Conservation (phyloP, 2,329 filamentous ascomycete genomes). For the Fusarium cicatricum region DNA sequence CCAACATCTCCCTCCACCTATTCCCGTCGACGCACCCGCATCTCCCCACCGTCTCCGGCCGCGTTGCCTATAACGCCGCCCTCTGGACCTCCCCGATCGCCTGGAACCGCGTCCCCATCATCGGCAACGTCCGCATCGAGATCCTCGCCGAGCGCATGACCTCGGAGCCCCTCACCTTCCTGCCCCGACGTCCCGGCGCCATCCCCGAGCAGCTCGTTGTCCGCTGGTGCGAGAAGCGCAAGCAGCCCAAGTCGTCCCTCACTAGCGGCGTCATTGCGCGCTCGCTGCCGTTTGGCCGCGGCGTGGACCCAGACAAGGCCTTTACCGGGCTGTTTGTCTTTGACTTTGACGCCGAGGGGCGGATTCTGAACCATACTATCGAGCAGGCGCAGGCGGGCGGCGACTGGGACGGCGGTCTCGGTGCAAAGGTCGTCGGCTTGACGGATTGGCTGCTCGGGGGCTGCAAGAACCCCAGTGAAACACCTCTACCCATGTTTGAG, state of each 20-base stretch:
- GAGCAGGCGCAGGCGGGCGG: constrained; percentile 88
- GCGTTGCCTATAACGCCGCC: constrained; percentile 89
- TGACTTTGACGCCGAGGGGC: constrained; percentile 88
- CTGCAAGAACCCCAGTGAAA: constrained; percentile 55
- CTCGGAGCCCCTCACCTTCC: constrained; percentile 60
- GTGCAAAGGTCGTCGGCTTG: constrained; percentile 84
- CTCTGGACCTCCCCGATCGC: constrained; percentile 96
- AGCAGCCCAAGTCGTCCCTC: constrained; percentile 19
- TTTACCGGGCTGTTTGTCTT: constrained; percentile 96
- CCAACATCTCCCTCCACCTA: constrained; percentile 74
- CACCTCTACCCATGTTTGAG: constrained; percentile 49
- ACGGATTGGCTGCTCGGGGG: constrained; percentile 95
- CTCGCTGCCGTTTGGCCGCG: constrained; percentile 50
- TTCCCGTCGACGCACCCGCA: constrained; percentile 83
- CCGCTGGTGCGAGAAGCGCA: constrained; percentile 73
- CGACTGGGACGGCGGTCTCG: constrained; percentile 82
- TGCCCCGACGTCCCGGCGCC: constrained; percentile 60
- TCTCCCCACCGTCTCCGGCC: constrained; percentile 90
- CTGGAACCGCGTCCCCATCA: constrained; percentile 90
- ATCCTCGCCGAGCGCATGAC: constrained; percentile 92
- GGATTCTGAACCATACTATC: constrained; percentile 88
- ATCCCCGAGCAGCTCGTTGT: constrained; percentile 85
- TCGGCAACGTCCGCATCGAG: constrained; percentile 88
- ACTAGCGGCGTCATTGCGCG: constrained; percentile 52
- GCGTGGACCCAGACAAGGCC: constrained; percentile 69